A percentile compares a stretch with the other conserved stretches of the same genome.
These are phyloP conservation scores for Castanea mollissima DNA, from an alignment of 306 rosid species.

Conservation along the genomic window DNA sequence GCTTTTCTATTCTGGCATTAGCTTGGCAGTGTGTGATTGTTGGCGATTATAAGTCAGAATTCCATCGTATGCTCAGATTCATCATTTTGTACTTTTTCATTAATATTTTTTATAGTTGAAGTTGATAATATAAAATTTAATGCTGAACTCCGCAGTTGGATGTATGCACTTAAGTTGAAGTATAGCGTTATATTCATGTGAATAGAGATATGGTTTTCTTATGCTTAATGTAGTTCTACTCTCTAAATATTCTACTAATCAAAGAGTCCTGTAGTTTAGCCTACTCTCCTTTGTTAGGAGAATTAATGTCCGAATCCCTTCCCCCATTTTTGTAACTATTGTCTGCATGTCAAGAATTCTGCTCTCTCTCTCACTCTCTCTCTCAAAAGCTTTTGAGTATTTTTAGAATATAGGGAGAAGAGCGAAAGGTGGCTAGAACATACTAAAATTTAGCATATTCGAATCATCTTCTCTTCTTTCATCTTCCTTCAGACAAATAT, in stretches of 20 bases:
- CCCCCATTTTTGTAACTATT: no score
- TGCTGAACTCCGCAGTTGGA: background rate
- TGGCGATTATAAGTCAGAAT: background rate
- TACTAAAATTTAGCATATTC: no score
- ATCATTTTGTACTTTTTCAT: background rate
- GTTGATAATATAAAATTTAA: background rate
- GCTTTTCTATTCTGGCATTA: background rate
- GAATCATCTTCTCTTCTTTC: no score
- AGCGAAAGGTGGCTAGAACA: no score
- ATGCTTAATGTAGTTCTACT: background rate
- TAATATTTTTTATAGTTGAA: background rate
- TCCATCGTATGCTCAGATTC: background rate
- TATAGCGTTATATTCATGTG: background rate
- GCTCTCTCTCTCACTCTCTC: no score
- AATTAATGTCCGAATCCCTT: no score
- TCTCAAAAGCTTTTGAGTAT: no score
- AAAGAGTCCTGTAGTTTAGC: no score
- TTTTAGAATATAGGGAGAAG: no score
- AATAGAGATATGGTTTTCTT: background rate
- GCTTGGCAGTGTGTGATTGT: constrained; percentile 1
- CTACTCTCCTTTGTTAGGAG: no score
- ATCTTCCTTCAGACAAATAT: no score
- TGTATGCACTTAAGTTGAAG: background rate
- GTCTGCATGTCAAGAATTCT: no score
- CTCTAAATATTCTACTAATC: background rate